These are phyloP conservation scores for Oehlia diaphana DNA, from an alignment of 192 early-diverging fungal species.

Conservation along the genomic window DNA sequence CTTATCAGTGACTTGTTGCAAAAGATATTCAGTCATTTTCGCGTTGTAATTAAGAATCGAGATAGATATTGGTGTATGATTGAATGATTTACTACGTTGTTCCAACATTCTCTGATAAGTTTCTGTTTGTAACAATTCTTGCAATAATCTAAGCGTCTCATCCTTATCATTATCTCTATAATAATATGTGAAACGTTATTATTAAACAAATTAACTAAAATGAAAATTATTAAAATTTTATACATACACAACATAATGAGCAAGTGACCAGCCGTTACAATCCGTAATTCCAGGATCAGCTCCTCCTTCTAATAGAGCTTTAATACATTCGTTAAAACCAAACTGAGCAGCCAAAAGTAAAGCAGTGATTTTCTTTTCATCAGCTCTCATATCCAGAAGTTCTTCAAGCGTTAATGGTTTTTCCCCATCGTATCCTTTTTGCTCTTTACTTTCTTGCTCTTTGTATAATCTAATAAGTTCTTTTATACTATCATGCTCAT, in stretches of 20 bases:
- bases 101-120: slow-evolving; percentile 7
- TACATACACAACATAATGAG: slow-evolving; percentile 15
- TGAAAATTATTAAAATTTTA: not conserved
- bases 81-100: not conserved
- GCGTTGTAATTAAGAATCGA: not conserved
- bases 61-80: slow-evolving; percentile 1
- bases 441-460: not conserved
- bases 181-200: not conserved
- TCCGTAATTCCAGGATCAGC: slow-evolving; percentile 13
- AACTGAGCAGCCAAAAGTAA: not conserved
- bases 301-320: slow-evolving; percentile 9
- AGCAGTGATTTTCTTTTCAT: not conserved
- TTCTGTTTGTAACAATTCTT: not conserved
- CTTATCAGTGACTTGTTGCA: not conserved
- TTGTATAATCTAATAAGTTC: not conserved
- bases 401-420: not conserved
- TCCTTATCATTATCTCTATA: not conserved
- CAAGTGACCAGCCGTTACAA: not conserved
- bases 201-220: too few relatives aligned
- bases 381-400: not conserved
- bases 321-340: not conserved
- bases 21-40: not conserved
- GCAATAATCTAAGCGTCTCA: not conserved
- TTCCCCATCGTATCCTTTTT: too few relatives aligned
- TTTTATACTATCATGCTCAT: not conserved